A percentile compares a stretch with the other conserved stretches of the same genome.
These are phyloP conservation scores for Gautieria morchelliformis DNA, from an alignment of 768 basidiomycete species.

Conservation along the genomic window DNA sequence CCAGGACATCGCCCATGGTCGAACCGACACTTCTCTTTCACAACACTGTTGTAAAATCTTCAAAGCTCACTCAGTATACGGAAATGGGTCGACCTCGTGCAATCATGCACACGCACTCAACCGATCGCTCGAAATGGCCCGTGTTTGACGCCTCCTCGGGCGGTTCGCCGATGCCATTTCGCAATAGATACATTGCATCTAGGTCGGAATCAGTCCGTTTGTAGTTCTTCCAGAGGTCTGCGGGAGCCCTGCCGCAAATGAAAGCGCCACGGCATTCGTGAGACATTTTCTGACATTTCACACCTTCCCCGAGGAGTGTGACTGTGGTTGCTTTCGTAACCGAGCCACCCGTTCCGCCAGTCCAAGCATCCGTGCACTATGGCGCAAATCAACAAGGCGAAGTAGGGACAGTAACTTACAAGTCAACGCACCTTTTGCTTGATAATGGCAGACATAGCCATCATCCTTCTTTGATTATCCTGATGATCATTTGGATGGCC, in stretches of 20 bases:
- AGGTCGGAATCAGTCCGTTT: neutral
- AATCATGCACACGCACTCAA: neutral
- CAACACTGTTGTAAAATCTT: constrained; percentile 6
- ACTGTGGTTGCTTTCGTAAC: constrained; percentile 7
- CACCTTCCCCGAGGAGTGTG: neutral
- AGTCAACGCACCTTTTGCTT: constrained; percentile 3
- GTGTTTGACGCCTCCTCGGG: neutral
- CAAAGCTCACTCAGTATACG: neutral
- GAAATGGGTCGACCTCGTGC: neutral
- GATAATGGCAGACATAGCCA: constrained; percentile 7
- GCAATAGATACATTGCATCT: neutral
- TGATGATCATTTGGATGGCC: neutral
- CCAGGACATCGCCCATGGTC: neutral
- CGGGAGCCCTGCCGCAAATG: neutral
- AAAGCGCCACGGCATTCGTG: constrained; percentile 8
- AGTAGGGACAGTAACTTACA: neutral
- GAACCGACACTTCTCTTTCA: constrained; percentile 2
- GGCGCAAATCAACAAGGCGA: neutral
- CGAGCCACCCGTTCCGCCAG: constrained; percentile 5
- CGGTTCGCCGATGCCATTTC: neutral
- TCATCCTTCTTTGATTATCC: neutral
- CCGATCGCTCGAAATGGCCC: neutral
- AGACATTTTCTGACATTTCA: constrained; percentile 9
- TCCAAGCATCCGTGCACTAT: constrained; percentile 8
- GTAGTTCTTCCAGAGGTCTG: constrained; percentile 2